A percentile compares a stretch with the other conserved stretches of the same genome.
Conservation (phyloP, 805 yeast species). For the Saturnispora silvae region DNA sequence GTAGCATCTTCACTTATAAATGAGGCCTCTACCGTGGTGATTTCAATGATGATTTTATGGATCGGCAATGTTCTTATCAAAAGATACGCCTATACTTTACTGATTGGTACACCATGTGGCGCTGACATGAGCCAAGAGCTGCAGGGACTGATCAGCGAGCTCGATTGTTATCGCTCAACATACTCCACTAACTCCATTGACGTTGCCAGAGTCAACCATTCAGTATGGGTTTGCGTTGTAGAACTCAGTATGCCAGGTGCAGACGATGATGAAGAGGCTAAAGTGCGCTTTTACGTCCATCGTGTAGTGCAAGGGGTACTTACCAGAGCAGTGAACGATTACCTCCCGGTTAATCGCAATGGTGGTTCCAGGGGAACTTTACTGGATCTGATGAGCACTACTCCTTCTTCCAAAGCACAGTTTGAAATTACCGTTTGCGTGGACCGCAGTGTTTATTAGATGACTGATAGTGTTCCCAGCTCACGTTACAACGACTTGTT, state of each 20-base stretch:
- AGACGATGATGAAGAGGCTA: conserved; percentile 57
- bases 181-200: conserved; percentile 40
- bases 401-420: conserved; percentile 14
- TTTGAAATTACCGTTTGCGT: conserved; percentile 38
- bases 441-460: conserved; percentile 15
- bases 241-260: conserved; percentile 56
- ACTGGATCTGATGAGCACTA: not conserved
- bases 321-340: conserved; percentile 9
- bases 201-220: conserved; percentile 54
- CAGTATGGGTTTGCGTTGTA: conserved; percentile 46
- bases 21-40: conserved; percentile 18
- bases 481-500: no score
- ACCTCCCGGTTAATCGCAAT: conserved; percentile 11
- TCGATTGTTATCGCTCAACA: conserved; percentile 42
- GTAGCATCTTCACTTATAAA: conserved; percentile 16
- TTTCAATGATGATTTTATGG: conserved; percentile 18
- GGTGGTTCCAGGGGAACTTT: conserved; percentile 6
- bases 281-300: conserved; percentile 39
- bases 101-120: conserved; percentile 42
- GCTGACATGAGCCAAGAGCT: conserved; percentile 30
- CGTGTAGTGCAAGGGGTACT: conserved; percentile 32
- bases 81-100: conserved; percentile 39
- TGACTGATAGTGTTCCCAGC: conserved; percentile 4
- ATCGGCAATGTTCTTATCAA: conserved; percentile 32
- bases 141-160: conserved; percentile 31